phyloP scores from a whole-genome alignment of 768 basidiomycete species.

The Coprinellus aureogranulatus region DNA sequence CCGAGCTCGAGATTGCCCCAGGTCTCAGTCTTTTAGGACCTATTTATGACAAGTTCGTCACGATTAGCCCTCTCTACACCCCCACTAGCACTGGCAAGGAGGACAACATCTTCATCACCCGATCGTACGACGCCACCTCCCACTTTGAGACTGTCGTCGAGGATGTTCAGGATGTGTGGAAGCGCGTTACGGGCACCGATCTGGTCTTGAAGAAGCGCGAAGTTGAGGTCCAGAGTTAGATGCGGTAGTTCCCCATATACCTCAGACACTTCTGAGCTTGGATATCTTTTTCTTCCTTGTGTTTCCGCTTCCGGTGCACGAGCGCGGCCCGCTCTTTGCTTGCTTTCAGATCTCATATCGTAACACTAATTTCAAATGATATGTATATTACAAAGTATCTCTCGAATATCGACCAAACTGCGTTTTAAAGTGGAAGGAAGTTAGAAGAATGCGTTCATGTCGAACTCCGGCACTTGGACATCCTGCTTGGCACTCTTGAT shows the following conservation, averaged over 20 bases:
- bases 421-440: not conserved
- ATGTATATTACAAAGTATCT: conserved; percentile 1
- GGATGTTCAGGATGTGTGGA: conserved; percentile 96
- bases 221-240: conserved; percentile 55
- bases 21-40: conserved; percentile 89
- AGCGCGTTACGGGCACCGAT: conserved; percentile 73
- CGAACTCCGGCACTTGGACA: conserved; percentile 81
- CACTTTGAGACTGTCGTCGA: conserved; percentile 99
- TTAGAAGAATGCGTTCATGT: conserved; percentile 77
- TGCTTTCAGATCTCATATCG: conserved; percentile 4
- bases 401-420: conserved; percentile 3
- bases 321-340: not conserved
- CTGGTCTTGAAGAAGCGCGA: conserved; percentile 89
- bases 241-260: not conserved
- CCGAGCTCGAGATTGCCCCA: conserved; percentile 89
- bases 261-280: too few relatives aligned
- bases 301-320: not conserved
- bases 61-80: conserved; percentile 82
- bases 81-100: conserved; percentile 77
- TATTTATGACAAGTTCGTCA: conserved; percentile 96
- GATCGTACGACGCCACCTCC: conserved; percentile 96
- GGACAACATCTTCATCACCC: conserved; percentile 96
- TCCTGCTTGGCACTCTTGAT: conserved; percentile 92
- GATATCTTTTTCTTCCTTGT: not conserved
- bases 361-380: not conserved